Percentiles rank a stretch among this genome's conserved stretches.
Evolutionary conservation across 129 eudicot genomes (phyloP).

Genomic region (Saussurea involucrata): DNA sequence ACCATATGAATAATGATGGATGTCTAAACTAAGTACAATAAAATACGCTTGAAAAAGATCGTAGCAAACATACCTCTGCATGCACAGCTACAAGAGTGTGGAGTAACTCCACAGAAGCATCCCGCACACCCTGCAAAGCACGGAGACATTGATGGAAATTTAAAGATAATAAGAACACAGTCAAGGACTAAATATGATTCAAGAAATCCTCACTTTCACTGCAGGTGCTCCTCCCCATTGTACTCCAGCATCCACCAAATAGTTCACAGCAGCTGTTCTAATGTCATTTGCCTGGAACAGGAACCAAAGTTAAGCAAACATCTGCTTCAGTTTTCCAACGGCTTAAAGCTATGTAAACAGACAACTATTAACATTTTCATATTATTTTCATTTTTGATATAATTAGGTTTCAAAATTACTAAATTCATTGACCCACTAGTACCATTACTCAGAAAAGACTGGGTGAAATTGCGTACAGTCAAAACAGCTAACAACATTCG

Average conservation of each 20-base stretch:
- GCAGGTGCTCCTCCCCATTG: constrained; percentile 96
- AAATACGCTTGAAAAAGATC: background rate
- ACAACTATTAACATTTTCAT: background rate
- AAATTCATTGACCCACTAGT: background rate
- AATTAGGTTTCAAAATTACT: background rate
- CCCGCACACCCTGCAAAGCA: constrained; percentile 80
- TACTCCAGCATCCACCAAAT: constrained; percentile 87
- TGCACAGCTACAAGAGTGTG: constrained; percentile 92
- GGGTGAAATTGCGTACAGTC: background rate
- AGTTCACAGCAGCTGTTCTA: constrained; percentile 76
- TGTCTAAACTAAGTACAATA: background rate
- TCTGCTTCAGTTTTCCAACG: background rate
- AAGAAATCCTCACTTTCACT: constrained; percentile 56
- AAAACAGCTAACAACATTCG: background rate
- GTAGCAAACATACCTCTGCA: constrained; percentile 70
- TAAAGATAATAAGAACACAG: background rate
- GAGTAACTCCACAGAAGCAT: constrained; percentile 85
- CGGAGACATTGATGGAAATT: constrained; percentile 5
- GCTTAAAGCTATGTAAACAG: background rate
- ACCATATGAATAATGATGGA: background rate
- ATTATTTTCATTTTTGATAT: background rate
- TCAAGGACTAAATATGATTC: background rate
- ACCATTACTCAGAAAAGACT: background rate
- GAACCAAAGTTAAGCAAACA: background rate
- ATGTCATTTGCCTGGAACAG: constrained; percentile 63